These are phyloP conservation scores for Oryza australiensis DNA, from an alignment of 176 grass and related monocot genomes.

Conservation along the genomic window DNA sequence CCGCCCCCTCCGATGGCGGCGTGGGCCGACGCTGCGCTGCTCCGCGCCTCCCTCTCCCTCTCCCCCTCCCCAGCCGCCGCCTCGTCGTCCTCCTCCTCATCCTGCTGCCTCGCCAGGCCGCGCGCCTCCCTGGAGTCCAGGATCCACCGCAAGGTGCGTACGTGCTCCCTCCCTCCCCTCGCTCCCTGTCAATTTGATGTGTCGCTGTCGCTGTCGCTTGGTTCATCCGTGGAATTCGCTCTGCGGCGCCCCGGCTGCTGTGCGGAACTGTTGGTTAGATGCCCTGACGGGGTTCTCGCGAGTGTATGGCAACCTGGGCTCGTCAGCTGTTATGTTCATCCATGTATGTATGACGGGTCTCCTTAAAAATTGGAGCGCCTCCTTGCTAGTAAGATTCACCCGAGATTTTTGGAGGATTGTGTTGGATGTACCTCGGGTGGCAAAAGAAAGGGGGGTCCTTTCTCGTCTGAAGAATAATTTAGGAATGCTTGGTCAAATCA, in stretches of 20 bases:
- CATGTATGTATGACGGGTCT: neutral
- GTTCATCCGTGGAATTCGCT: neutral
- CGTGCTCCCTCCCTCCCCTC: neutral
- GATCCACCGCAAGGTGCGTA: constrained; percentile 44
- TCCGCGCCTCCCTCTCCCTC: constrained; percentile 33
- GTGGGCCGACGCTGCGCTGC: constrained; percentile 50
- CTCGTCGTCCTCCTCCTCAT: neutral
- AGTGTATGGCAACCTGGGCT: neutral
- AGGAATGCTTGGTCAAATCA: neutral
- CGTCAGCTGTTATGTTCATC: neutral
- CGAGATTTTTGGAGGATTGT: too few species aligned
- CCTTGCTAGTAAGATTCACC: too few species aligned
- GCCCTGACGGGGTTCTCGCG: neutral
- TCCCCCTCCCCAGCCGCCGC: neutral
- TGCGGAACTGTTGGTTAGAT: neutral
- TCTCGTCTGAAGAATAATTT: neutral
- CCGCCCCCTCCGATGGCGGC: constrained; percentile 37
- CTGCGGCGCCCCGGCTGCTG: neutral
- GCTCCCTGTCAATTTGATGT: neutral
- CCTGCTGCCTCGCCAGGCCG: constrained; percentile 23
- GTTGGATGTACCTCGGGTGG: neutral
- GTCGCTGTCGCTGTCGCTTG: too few species aligned
- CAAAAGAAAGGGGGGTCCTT: neutral
- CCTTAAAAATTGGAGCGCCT: neutral
- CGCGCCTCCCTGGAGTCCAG: constrained; percentile 4